Evolutionary conservation across 352 stramenopile species (phyloP).

Genomic region (Hyaloperonospora brassicae): DNA sequence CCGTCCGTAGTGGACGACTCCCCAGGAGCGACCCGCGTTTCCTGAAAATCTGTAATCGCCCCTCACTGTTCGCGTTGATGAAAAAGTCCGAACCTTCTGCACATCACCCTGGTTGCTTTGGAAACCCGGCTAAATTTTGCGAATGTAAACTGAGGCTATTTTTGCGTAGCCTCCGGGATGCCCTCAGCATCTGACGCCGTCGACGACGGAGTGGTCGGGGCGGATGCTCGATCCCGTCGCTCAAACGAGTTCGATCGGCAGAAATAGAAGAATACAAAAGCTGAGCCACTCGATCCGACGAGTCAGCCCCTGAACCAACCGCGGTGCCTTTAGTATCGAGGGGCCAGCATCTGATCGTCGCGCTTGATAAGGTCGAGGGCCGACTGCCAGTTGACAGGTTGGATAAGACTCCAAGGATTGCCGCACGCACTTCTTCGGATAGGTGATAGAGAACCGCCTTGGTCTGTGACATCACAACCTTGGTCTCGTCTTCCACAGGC

Average conservation of each 20-base stretch:
- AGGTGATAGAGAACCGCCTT: background rate
- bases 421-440: background rate
- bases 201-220: too few relatives aligned
- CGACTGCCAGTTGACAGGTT: background rate
- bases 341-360: background rate
- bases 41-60: background rate
- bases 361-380: background rate
- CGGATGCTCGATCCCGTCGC: too few relatives aligned
- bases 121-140: background rate
- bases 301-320: too few relatives aligned
- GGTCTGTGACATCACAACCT: background rate
- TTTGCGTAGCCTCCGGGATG: background rate
- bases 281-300: too few relatives aligned
- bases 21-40: background rate
- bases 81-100: too few relatives aligned
- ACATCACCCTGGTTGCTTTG: too few relatives aligned
- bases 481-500: too few relatives aligned
- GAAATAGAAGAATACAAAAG: too few relatives aligned
- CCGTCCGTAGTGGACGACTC: background rate
- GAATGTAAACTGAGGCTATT: background rate
- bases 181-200: too few relatives aligned
- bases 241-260: too few relatives aligned
- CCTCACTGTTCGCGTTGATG: background rate
- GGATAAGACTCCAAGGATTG: background rate
- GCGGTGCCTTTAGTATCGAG: background rate